A percentile compares a stretch with the other conserved stretches of the same genome.
Evolutionary conservation across 2,329 filamentous ascomycete genomes (phyloP).

Genomic region (Talaromyces funiculosus): DNA sequence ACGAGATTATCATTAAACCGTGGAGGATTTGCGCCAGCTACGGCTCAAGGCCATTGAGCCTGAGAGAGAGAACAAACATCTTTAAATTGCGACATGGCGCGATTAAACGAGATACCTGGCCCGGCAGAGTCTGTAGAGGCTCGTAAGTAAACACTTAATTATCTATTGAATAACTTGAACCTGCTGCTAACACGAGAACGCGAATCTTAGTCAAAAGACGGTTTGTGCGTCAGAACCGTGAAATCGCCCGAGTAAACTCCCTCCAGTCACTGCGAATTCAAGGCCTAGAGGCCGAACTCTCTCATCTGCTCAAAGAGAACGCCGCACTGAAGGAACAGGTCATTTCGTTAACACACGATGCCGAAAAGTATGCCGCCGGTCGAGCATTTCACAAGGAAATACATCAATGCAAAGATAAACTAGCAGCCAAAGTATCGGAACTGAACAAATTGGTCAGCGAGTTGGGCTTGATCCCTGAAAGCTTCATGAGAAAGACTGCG

Average conservation of each 20-base stretch:
- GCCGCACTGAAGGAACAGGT: constrained; percentile 55
- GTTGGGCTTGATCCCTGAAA: constrained; percentile 43
- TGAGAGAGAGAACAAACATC: constrained; percentile 3
- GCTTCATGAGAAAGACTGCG: constrained; percentile 19
- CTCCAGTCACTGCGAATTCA: constrained; percentile 60
- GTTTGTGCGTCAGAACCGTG: constrained; percentile 61
- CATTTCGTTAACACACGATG: constrained; percentile 51
- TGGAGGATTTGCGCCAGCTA: not conserved
- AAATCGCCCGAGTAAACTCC: constrained; percentile 60
- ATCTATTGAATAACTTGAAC: too few species aligned
- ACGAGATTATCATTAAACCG: not conserved
- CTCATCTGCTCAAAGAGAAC: constrained; percentile 56
- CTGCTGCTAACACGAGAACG: not conserved
- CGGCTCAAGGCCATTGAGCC: constrained; percentile 2
- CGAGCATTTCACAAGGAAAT: constrained; percentile 45
- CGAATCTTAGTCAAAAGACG: constrained; percentile 52
- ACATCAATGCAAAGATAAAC: constrained; percentile 47
- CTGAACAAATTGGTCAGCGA: constrained; percentile 51
- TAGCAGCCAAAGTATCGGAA: constrained; percentile 54
- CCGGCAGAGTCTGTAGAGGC: constrained; percentile 44
- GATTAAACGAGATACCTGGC: constrained; percentile 44
- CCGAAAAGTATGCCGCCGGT: constrained; percentile 44
- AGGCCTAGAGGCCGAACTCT: constrained; percentile 56
- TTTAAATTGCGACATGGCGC: constrained; percentile 37
- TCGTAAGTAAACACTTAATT: constrained; percentile 31